These are phyloP conservation scores for Nakaseomyces bracarensis DNA, from an alignment of 1,139 yeast genomes.

Conservation along the genomic window DNA sequence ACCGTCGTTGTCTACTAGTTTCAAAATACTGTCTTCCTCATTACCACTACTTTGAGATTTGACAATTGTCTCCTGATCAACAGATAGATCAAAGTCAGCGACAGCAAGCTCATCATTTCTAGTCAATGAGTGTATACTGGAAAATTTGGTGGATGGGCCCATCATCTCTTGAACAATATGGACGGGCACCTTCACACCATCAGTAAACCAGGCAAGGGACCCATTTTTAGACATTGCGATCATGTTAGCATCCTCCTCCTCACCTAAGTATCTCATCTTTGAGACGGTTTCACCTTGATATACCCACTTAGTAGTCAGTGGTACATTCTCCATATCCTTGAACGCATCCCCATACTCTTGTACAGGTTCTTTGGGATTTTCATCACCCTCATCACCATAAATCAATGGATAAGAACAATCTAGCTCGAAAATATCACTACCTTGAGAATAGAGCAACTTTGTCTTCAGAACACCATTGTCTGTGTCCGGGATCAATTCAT, in stretches of 20 bases:
- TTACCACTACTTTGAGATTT: conserved; percentile 26
- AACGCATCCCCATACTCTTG: conserved; percentile 25
- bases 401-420: conserved; percentile 25
- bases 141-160: conserved; percentile 28
- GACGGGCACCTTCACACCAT: conserved; percentile 27
- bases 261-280: conserved; percentile 24
- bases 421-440: conserved; percentile 28
- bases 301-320: conserved; percentile 24
- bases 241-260: conserved; percentile 19
- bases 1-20: conserved; percentile 27
- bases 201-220: conserved; percentile 30
- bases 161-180: conserved; percentile 28
- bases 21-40: conserved; percentile 26
- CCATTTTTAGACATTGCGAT: conserved; percentile 29
- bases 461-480: conserved; percentile 23
- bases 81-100: conserved; percentile 29
- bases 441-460: conserved; percentile 26
- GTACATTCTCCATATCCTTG: conserved; percentile 14
- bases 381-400: conserved; percentile 7
- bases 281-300: conserved; percentile 28
- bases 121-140: conserved; percentile 25
- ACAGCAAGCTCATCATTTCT: conserved; percentile 17
- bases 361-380: conserved; percentile 11
- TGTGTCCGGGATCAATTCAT: conserved; percentile 24
- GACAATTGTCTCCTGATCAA: conserved; percentile 24